These are phyloP conservation scores for Spironucleus salmonicida DNA, from an alignment of 208 protist genomes.

Conservation along the genomic window DNA sequence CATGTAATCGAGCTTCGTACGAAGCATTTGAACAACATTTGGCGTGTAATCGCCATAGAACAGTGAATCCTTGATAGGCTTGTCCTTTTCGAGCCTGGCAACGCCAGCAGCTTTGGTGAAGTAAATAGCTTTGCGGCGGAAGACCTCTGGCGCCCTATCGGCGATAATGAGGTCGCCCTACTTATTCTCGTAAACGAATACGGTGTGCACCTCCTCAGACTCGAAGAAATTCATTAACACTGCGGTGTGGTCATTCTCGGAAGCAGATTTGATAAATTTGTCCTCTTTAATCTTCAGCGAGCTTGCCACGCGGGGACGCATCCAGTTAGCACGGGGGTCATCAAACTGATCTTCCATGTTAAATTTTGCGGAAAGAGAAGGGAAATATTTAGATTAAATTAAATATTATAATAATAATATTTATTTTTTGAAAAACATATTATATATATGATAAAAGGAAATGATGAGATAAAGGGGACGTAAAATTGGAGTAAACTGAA, in stretches of 20 bases:
- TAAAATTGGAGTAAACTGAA: no score
- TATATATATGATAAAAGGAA: no score
- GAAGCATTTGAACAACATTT: neutral
- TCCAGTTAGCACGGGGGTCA: neutral
- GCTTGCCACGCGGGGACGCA: neutral
- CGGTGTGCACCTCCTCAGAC: neutral
- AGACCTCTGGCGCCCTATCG: neutral
- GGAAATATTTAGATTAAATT: no score
- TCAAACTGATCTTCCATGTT: conserved; percentile 3
- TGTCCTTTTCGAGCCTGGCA: neutral
- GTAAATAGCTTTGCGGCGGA: conserved; percentile 31
- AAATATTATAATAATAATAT: no score
- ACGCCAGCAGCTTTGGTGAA: neutral
- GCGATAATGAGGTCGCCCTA: conserved; percentile 5
- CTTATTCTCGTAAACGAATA: conserved; percentile 15
- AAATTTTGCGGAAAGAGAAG: no score
- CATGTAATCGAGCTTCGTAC: neutral
- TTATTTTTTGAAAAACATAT: no score
- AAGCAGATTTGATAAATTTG: neutral
- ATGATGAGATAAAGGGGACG: no score
- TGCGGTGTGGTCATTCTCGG: neutral
- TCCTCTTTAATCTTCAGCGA: conserved; percentile 23
- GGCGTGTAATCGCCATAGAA: conserved; percentile 32
- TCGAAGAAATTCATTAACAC: conserved; percentile 27
- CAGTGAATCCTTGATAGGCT: neutral